These are phyloP conservation scores for Sugiyamaella americana DNA, from an alignment of 805 yeast genomes.

Conservation along the genomic window DNA sequence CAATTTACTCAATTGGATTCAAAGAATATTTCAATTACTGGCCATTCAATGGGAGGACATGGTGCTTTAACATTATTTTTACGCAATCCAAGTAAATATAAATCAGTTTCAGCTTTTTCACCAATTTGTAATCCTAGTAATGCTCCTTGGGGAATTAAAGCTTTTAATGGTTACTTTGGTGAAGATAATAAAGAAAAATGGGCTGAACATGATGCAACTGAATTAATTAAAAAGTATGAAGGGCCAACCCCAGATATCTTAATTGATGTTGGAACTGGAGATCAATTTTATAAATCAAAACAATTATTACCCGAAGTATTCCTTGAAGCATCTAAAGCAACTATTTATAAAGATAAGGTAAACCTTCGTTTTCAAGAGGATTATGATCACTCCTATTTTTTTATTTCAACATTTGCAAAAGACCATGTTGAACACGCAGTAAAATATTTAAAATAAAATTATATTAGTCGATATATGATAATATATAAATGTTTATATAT, in stretches of 20 bases:
- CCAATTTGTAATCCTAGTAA: slow-evolving; percentile 78
- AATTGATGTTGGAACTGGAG: slow-evolving; percentile 77
- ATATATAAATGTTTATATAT: too few relatives aligned
- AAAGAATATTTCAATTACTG: slow-evolving; percentile 66
- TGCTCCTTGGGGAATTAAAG: slow-evolving; percentile 85
- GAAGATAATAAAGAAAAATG: slow-evolving; percentile 47
- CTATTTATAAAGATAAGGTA: slow-evolving; percentile 54
- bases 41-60: slow-evolving; percentile 98
- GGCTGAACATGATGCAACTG: slow-evolving; percentile 79
- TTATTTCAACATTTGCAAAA: slow-evolving; percentile 69
- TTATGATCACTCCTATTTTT: slow-evolving; percentile 88
- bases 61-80: slow-evolving; percentile 77
- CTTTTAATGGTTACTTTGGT: slow-evolving; percentile 75
- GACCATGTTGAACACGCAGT: slow-evolving; percentile 88
- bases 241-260: slow-evolving; percentile 58
- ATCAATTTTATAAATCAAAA: slow-evolving; percentile 55
- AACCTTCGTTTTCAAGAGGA: slow-evolving; percentile 63
- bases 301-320: slow-evolving; percentile 77
- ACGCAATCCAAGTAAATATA: slow-evolving; percentile 63
- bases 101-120: slow-evolving; percentile 81
- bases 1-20: slow-evolving; percentile 44
- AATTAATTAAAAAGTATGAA: slow-evolving; percentile 51
- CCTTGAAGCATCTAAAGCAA: slow-evolving; percentile 50
- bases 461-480: too few relatives aligned
- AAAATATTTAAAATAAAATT: too few relatives aligned